Evolutionary conservation across 208 protist species (phyloP).

Genomic region (Leishmania tarentolae): DNA sequence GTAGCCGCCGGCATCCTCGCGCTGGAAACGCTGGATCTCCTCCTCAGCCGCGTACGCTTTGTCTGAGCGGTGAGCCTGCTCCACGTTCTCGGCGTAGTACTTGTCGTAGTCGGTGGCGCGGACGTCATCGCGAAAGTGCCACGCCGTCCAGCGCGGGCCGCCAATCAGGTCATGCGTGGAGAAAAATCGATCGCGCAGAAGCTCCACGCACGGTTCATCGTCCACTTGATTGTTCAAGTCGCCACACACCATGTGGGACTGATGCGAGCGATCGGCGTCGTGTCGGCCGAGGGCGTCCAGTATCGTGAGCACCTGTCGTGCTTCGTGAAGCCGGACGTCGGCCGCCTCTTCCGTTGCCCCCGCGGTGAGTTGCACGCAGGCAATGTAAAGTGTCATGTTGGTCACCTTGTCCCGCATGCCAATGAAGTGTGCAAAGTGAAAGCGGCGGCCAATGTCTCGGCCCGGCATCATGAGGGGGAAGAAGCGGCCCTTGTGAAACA

Average conservation of each 20-base stretch:
- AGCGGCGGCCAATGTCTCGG: constrained; percentile 52
- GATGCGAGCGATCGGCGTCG: constrained; percentile 69
- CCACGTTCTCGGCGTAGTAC: constrained; percentile 50
- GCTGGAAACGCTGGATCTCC: constrained; percentile 42
- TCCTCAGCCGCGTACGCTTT: constrained; percentile 36
- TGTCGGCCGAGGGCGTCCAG: constrained; percentile 61
- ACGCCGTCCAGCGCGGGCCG: constrained; percentile 81
- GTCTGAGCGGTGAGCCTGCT: constrained; percentile 38
- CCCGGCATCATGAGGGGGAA: constrained; percentile 80
- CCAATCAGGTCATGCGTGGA: constrained; percentile 86
- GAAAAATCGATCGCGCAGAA: constrained; percentile 67
- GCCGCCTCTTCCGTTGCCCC: constrained; percentile 59
- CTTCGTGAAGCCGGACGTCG: constrained; percentile 56
- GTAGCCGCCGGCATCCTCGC: constrained; percentile 12
- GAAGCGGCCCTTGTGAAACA: constrained; percentile 90
- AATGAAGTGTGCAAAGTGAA: constrained; percentile 80
- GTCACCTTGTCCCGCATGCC: constrained; percentile 81
- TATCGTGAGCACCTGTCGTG: constrained; percentile 62
- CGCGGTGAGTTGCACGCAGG: constrained; percentile 77
- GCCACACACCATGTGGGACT: constrained; percentile 64
- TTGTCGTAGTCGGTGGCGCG: constrained; percentile 28
- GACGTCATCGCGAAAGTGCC: constrained; percentile 56
- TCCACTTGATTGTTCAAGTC: constrained; percentile 80
- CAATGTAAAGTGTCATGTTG: constrained; percentile 77
- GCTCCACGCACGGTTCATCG: constrained; percentile 79